Evolutionary conservation across 2,329 filamentous ascomycete species (phyloP), one percentile per base, ranked within the genome.

Genomic region (Hymenoscyphus occultus): DNA sequence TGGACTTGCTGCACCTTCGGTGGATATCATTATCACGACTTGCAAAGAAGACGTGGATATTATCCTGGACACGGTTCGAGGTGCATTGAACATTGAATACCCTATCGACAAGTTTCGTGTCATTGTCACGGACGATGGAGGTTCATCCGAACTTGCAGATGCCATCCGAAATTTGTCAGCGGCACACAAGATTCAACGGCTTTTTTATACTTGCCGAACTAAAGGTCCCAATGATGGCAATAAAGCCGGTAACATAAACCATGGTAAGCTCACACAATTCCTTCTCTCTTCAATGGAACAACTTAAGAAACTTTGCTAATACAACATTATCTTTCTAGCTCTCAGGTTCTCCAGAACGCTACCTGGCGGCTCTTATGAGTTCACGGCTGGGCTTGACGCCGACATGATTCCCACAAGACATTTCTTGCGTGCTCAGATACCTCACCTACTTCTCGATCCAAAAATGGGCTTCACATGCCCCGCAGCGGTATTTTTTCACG

Each of bases 391-490:
- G 48, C 77, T 90, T 40, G 87, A 90, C 72, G 86, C 86, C 22
- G 87, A 90, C 72, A 89, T 90, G 87, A 88, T 89, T 74, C 84
- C 85, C 6, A 84, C 88, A 73, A 79, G 78, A 61, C 77, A 83
- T 58, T 89, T 85, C 84, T 79, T 89, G 16, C 82, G 85, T 48
- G 82, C 83, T 35, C 73, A 85, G 16, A 74, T 88, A n/a, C 83
- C 86, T 63, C 86, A 88, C 71, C 74, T 88, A 63, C 70, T 88
- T n/a, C 48, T 61, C 12, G 83, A 88, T 71, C 77, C 80, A 54
- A 84, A 83, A 73, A 79, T 86, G 78, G 84, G 83, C 59, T 78
- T 87, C 59, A 84, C 82, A n/a, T 86, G 84, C 70, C 84, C 84
- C 32, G 83, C 84, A 13, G 84, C 87, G 68, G 72, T 74, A 69